Base-by-base conservation (phyloP, 2,329 filamentous ascomycete species). In the Monilinia laxa region DNA sequence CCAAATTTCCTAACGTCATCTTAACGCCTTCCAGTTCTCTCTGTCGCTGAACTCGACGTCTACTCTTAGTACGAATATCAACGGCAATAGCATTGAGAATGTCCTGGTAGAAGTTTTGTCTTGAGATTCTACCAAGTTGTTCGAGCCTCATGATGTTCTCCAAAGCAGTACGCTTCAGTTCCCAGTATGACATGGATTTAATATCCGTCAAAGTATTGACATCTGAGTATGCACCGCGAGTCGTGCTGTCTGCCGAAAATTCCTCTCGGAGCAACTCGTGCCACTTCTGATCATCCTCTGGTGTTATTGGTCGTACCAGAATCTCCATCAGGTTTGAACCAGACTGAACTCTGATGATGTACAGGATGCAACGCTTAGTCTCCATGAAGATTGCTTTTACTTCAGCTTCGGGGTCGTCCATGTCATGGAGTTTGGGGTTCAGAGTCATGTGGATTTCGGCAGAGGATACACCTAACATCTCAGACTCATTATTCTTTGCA, bases 51-150 rank as follows among this genome's bases (percentile, higher is more conserved):
- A 99, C 89, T 67, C 95, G 86, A 67, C 96, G 87, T 51, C 93
- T 89, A 79, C 96, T 96, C 84, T 99, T 99, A 68, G 93, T 97
- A 56, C 96, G 90, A 76, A 99, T 99, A 76, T 99, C 95, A 66
- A 96, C 85, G 2, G 95, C 95, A 74, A 99, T 97, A 70, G 93
- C 92, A 76, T 99, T 99, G 71, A 99, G 85, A n/a, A 99, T 85
- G 76, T 99, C 95, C 79, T 99, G 95, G 79, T 98, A 99, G 76
- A 91, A 87, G 78, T 99, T 98, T 75, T 93, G 83, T 25, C 88
- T 83, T 47, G 89, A 93, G 73, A 99, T 93, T 75, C 93, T 90
- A 67, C 93, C 93, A 75, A 90, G 85, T 71, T 91, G 88, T 79
- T 99, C 94, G 51, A 99, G 85, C 20, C 87, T 85, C 80, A 99